Percentiles rank a stretch among this genome's conserved stretches.
phyloP scores from a whole-genome alignment of 2,329 filamentous ascomycete species.

The Fusarium humuli region DNA sequence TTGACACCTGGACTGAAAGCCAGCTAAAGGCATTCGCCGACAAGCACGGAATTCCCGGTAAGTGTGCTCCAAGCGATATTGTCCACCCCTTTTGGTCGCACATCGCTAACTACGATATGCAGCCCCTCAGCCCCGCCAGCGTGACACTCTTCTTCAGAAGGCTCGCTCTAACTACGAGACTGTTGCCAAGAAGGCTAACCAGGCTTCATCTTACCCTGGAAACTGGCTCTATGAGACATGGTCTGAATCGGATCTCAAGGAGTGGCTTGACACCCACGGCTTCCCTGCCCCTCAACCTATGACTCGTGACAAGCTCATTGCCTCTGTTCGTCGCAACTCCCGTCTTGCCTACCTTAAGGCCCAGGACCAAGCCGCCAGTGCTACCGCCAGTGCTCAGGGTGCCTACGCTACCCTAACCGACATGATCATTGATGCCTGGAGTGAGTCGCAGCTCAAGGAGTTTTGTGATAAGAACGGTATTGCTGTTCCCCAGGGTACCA shows the following conservation, averaged over 20 bases:
- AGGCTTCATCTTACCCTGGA: conserved; percentile 87
- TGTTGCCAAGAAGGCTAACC: conserved; percentile 77
- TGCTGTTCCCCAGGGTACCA: conserved; percentile 88
- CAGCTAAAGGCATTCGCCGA: conserved; percentile 94
- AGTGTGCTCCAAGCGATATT: conserved; percentile 13
- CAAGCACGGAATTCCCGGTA: conserved; percentile 81
- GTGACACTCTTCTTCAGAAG: conserved; percentile 82
- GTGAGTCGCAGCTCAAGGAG: conserved; percentile 87
- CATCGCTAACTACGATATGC: neutral
- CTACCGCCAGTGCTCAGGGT: conserved; percentile 72
- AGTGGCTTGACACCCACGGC: conserved; percentile 90
- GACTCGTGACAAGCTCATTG: conserved; percentile 87
- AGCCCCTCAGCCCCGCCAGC: conserved; percentile 87
- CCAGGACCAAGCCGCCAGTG: conserved; percentile 70
- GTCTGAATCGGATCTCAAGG: conserved; percentile 93
- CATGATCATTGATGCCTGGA: conserved; percentile 88
- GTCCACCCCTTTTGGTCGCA: too few species aligned
- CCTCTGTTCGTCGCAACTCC: conserved; percentile 89
- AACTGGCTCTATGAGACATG: conserved; percentile 94
- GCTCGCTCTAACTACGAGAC: conserved; percentile 85
- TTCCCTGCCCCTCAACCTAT: conserved; percentile 87
- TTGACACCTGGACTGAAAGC: conserved; percentile 95
- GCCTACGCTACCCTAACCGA: conserved; percentile 83
- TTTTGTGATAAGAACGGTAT: conserved; percentile 93
- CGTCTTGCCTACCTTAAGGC: conserved; percentile 78